Conservation (phyloP, 768 basidiomycete genomes). For the Agaricus sinodeliciosus region DNA sequence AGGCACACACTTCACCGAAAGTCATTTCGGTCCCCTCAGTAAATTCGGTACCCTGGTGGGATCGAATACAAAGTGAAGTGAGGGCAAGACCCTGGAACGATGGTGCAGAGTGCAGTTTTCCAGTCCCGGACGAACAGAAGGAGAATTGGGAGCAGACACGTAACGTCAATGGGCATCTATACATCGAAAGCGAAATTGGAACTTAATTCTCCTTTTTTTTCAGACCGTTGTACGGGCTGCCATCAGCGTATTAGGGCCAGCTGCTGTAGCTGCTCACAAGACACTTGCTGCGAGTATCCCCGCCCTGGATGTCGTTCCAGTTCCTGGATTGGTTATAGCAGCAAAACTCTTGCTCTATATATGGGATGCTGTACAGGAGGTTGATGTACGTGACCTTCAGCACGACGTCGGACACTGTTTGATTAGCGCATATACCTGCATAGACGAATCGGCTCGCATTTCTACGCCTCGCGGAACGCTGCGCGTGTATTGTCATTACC, state of each 20-base stretch:
- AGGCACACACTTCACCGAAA: conserved; percentile 1
- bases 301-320: conserved; percentile 41
- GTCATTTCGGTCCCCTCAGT: conserved; percentile 7
- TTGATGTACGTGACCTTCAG: conserved; percentile 44
- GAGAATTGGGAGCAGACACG: conserved; percentile 31
- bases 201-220: conserved; percentile 4
- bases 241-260: conserved; percentile 32
- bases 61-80: conserved; percentile 13
- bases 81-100: conserved; percentile 24
- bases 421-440: background rate
- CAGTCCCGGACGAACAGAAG: conserved; percentile 32
- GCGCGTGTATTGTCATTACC: conserved; percentile 60
- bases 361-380: conserved; percentile 56
- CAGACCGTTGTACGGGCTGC: conserved; percentile 32
- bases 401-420: background rate
- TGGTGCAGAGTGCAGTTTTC: conserved; percentile 23
- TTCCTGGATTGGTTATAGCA: conserved; percentile 47
- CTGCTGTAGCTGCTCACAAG: conserved; percentile 37
- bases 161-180: conserved; percentile 19
- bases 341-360: conserved; percentile 48
- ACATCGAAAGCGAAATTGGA: background rate
- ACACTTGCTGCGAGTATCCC: conserved; percentile 34
- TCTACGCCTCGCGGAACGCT: conserved; percentile 66
- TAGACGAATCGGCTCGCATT: conserved; percentile 66
- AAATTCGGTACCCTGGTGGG: conserved; percentile 5